Conservation (phyloP, 805 yeast genomes). For the Pichia scutulata region DNA sequence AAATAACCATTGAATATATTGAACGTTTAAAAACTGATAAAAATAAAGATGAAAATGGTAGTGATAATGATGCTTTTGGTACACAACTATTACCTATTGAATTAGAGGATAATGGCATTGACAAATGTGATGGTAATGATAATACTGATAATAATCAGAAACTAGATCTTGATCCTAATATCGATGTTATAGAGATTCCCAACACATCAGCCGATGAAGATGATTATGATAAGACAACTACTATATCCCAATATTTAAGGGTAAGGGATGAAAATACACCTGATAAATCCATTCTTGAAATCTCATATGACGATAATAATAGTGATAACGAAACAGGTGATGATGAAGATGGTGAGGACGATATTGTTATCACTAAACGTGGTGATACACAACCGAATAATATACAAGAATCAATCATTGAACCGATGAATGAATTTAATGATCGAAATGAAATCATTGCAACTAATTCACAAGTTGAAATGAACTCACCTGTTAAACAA, state of each 20-base stretch:
- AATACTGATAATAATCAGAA: neutral
- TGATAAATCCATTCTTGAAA: conserved; percentile 3
- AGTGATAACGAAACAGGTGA: neutral
- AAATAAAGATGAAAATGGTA: neutral
- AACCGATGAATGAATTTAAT: neutral
- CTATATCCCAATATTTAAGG: neutral
- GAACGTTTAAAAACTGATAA: neutral
- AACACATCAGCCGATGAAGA: conserved; percentile 7
- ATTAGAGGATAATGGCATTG: neutral
- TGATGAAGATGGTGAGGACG: neutral
- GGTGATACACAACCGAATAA: neutral
- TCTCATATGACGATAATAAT: conserved; percentile 6
- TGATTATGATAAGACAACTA: neutral
- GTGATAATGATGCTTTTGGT: neutral
- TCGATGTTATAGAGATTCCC: conserved; percentile 5
- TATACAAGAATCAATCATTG: neutral
- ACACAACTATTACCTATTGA: conserved; percentile 9
- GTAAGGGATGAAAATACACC: neutral
- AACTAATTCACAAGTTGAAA: neutral
- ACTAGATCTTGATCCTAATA: neutral
- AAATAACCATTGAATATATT: conserved; percentile 1
- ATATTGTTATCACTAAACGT: neutral
- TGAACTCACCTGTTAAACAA: neutral
- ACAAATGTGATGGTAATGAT: neutral
- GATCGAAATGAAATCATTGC: neutral